phyloP scores from a whole-genome alignment of 331 rosid species.

The Malus hybrid region DNA sequence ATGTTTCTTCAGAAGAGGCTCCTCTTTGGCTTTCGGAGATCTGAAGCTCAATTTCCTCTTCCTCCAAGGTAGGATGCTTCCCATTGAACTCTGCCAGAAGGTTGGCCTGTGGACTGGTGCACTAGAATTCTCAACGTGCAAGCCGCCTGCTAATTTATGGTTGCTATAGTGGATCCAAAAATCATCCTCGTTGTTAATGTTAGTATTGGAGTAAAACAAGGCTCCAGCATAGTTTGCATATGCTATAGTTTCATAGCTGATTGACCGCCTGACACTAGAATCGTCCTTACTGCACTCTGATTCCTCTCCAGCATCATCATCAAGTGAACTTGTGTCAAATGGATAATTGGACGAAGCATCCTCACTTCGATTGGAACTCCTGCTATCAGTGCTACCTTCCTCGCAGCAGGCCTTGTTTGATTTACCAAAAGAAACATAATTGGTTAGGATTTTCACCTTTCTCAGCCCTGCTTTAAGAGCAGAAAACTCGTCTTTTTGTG shows the following conservation, averaged over 20 bases:
- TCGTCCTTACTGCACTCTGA: conserved; percentile 83
- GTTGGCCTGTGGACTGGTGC: conserved; percentile 46
- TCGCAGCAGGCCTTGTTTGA: conserved; percentile 59
- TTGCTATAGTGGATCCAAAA: conserved; percentile 86
- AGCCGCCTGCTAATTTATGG: conserved; percentile 58
- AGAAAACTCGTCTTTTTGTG: conserved; percentile 84
- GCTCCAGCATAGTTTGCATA: conserved; percentile 83
- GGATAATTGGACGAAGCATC: conserved; percentile 83
- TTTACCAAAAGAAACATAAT: conserved; percentile 68
- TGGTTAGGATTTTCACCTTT: conserved; percentile 78
- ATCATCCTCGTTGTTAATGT: conserved; percentile 48
- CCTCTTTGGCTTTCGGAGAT: conserved; percentile 93
- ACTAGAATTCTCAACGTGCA: conserved; percentile 45
- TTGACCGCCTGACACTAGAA: conserved; percentile 72
- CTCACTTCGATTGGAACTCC: conserved; percentile 79
- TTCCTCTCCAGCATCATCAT: conserved; percentile 77
- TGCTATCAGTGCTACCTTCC: conserved; percentile 70
- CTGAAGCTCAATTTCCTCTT: conserved; percentile 98
- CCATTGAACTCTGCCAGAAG: conserved; percentile 53
- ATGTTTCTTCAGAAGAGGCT: conserved; percentile 82
- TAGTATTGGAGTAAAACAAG: conserved; percentile 50
- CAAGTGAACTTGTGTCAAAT: conserved; percentile 86
- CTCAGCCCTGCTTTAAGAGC: conserved; percentile 96
- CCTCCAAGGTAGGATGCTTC: conserved; percentile 89
- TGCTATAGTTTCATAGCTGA: conserved; percentile 88